Evolutionary conservation across 495 filamentous ascomycete species (phyloP), one percentile per base, ranked within the genome.

Genomic region (Aspergillus haitiensis): DNA sequence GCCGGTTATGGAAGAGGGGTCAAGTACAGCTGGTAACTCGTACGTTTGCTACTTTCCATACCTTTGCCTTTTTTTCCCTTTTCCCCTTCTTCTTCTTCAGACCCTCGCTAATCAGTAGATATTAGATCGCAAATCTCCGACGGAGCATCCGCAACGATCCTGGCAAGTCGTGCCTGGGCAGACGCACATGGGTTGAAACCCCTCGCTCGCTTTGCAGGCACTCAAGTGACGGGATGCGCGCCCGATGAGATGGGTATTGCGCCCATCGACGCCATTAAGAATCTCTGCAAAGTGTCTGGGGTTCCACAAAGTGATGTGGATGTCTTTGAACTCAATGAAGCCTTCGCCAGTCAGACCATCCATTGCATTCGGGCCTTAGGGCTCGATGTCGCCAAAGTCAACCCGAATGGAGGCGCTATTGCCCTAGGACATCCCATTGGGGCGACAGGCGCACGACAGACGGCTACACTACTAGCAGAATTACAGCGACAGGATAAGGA

Each of bases 221-320:
- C 90, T 5, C 92, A 90, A 5, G 86, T 93, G 18, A 86, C 88
- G 18, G 92, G 92, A 46, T 80, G 93, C 7, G 81, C 90, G 0
- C 92, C 92, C 0, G 80, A 92, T 49, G 92, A 95, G 74, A 96
- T 96, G 92, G 92, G 92, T 56, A 93, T 96, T 59, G 90, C 90
- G 31, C 92, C 92, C 12, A 85, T 89, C 21, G 78, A 92, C 52
- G 92, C 90, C 52, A 92, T 96, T 64, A 90, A 88, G 51, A 94
- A 93, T 78, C 78, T 96, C 16, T 81, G 93, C 49, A 74, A 74
- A 61, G 86, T 92, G 73, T 82, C 82, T 78, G 82, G 83, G 60
- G 70, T 96, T 63, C 79, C 79, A 6, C 72, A 92, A 12, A 78
- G 84, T 50, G 92, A 96, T 56, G 78, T 89, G 51, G 92, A 94